Evolutionary conservation across 371 early-diverging fungal species (phyloP).

Genomic region (Mucor mucedo): DNA sequence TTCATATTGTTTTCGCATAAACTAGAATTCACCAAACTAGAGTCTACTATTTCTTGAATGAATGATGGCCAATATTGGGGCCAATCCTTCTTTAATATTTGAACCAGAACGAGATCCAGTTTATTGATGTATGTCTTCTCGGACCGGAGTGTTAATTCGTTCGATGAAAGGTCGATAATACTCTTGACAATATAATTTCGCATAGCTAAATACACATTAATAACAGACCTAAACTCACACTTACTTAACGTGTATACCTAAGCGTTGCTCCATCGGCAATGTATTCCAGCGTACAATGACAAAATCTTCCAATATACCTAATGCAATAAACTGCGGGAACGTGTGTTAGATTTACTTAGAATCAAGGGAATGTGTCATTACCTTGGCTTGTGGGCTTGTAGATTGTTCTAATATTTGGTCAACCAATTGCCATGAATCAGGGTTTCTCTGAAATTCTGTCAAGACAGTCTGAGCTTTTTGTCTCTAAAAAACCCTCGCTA

Average conservation of each 20-base stretch:
- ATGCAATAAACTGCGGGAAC: constrained; percentile 76
- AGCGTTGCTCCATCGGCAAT: constrained; percentile 83
- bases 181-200: constrained; percentile 86
- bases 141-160: constrained; percentile 67
- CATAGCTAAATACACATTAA: constrained; percentile 61
- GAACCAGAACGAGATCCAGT: constrained; percentile 90
- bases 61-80: constrained; percentile 98
- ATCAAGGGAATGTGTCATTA: constrained; percentile 30
- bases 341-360: too few species aligned
- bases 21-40: constrained; percentile 83
- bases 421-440: constrained; percentile 92
- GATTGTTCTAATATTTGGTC: constrained; percentile 90
- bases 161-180: constrained; percentile 79
- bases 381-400: constrained; percentile 79
- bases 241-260: constrained; percentile 51
- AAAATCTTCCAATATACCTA: constrained; percentile 92
- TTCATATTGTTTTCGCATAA: constrained; percentile 98
- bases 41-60: constrained; percentile 93
- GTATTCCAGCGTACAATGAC: constrained; percentile 96
- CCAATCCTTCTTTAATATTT: constrained; percentile 99
- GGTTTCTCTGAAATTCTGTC: constrained; percentile 91
- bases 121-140: constrained; percentile 78
- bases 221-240: too few species aligned
- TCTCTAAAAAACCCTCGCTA: constrained; percentile 55
- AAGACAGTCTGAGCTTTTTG: constrained; percentile 73